phyloP scores from a whole-genome alignment of 768 basidiomycete genomes.

The Leccinum truebloodii region DNA sequence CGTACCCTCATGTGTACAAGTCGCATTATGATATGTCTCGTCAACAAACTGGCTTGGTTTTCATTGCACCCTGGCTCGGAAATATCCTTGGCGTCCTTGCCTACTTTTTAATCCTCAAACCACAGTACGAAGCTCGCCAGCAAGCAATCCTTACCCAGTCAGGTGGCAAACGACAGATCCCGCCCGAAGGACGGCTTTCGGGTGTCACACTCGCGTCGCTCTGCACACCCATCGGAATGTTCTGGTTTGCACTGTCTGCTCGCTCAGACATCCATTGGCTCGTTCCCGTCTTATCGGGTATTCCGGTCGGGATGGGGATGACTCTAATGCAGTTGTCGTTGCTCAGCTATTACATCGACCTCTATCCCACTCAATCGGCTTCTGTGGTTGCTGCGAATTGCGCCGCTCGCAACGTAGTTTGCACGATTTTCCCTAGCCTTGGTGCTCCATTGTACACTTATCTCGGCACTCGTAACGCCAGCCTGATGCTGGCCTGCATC shows the following conservation, averaged over 20 bases:
- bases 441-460: slow-evolving; percentile 19
- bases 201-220: slow-evolving; percentile 22
- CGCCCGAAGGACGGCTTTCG: slow-evolving; percentile 23
- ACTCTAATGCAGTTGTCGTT: slow-evolving; percentile 29
- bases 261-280: slow-evolving; percentile 23
- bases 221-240: slow-evolving; percentile 26
- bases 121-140: slow-evolving; percentile 23
- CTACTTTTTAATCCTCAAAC: slow-evolving; percentile 26
- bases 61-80: slow-evolving; percentile 26
- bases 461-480: slow-evolving; percentile 21
- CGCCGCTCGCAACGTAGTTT: slow-evolving; percentile 15
- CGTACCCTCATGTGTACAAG: slow-evolving; percentile 24
- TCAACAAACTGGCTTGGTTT: slow-evolving; percentile 22
- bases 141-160: slow-evolving; percentile 16
- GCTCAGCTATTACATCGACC: slow-evolving; percentile 29
- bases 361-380: slow-evolving; percentile 26
- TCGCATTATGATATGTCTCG: slow-evolving; percentile 25
- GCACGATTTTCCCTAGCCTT: slow-evolving; percentile 22
- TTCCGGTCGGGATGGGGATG: slow-evolving; percentile 30
- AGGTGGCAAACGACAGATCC: slow-evolving; percentile 17
- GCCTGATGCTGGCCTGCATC: slow-evolving; percentile 22
- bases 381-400: slow-evolving; percentile 28
- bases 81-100: slow-evolving; percentile 25
- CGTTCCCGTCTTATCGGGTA: slow-evolving; percentile 24
- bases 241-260: slow-evolving; percentile 29